Evolutionary conservation across 2,329 filamentous ascomycete genomes (phyloP).

Genomic region (Cadophora luteo-olivacea): DNA sequence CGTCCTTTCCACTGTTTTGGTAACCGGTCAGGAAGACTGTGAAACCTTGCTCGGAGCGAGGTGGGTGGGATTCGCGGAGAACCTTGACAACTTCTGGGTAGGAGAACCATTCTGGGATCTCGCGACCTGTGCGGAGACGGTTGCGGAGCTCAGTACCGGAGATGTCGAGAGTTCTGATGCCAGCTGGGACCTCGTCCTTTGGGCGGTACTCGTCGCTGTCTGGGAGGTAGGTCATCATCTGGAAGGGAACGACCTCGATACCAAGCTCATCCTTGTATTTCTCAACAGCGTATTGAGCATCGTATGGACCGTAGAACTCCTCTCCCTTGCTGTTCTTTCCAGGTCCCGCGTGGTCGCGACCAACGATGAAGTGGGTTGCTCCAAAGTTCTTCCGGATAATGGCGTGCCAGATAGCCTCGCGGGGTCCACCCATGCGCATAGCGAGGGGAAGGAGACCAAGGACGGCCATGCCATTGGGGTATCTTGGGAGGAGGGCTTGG

Average conservation of each 20-base stretch:
- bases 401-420: conserved; percentile 99
- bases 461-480: conserved; percentile 99
- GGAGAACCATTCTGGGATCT: conserved; percentile 99
- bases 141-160: conserved; percentile 90
- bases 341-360: conserved; percentile 95
- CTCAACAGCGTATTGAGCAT: conserved; percentile 94
- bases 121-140: conserved; percentile 87
- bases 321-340: conserved; percentile 97
- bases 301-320: conserved; percentile 98
- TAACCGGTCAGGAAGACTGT: conserved; percentile 98
- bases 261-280: conserved; percentile 96
- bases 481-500: conserved; percentile 93
- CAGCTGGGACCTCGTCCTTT: conserved; percentile 84
- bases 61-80: conserved; percentile 93
- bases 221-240: conserved; percentile 99
- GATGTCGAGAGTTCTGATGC: conserved; percentile 86
- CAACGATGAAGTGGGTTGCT: conserved; percentile 98
- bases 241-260: conserved; percentile 98
- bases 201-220: conserved; percentile 97
- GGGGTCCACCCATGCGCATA: conserved; percentile 98
- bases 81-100: conserved; percentile 98
- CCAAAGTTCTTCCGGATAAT: conserved; percentile 99
- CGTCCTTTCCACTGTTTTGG: conserved; percentile 96
- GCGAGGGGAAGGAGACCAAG: conserved; percentile 93
- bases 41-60: conserved; percentile 91